Base-by-base conservation (phyloP, 1,139 yeast genomes). In the Blastobotrys aristatus region DNA sequence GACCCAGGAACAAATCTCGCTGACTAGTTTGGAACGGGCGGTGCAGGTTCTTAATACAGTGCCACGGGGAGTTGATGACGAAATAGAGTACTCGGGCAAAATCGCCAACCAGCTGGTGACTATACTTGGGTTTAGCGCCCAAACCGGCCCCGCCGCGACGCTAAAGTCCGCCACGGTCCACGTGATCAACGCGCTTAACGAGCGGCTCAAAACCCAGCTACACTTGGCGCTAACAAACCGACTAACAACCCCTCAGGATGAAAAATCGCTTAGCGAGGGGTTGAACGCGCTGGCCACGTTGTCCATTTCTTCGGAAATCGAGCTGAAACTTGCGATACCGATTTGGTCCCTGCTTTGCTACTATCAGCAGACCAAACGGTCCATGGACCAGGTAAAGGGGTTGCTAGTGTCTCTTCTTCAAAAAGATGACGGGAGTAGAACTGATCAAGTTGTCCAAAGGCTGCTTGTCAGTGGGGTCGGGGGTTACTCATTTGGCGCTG, bases 251-350 rank as follows among this genome's bases (percentile, higher is more conserved):
- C 40, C 45, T 2, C 36, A 74, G 0, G 49, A 71, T 10, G 85
- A 77, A 48, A 69, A 72, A 13, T 72, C 72, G 6, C 61, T 85
- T 16, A 84, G 84, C 57, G 80, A 83, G 62, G 71, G 72, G 6
- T 67, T 84, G n/a, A 83, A 82, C 61, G 88, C 83, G 0, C 57
- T 84, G 14, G 67, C 84, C 0, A 79, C 92, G 0, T 57, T 87
- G 11, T 67, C 84, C 0, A 79, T 79, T 57, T 70, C 60, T 24
- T 43, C 57, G 34, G 49, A 50, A n/a, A 27, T 54, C 24, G 1
- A 67, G 1, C 44, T 47, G 2, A 35, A 51, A 3, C 29, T 82
- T 26, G 36, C 74, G 33, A 52, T 73, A 39, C 61, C 74, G 1
- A 49, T 87, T 18, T 88, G 96, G 95, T 70, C 77, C 1, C 80